Percentiles rank a stretch among this genome's conserved stretches.
These are phyloP conservation scores for Paramecium sexaurelia DNA, from an alignment of 73 alveolate genomes.

Conservation along the genomic window DNA sequence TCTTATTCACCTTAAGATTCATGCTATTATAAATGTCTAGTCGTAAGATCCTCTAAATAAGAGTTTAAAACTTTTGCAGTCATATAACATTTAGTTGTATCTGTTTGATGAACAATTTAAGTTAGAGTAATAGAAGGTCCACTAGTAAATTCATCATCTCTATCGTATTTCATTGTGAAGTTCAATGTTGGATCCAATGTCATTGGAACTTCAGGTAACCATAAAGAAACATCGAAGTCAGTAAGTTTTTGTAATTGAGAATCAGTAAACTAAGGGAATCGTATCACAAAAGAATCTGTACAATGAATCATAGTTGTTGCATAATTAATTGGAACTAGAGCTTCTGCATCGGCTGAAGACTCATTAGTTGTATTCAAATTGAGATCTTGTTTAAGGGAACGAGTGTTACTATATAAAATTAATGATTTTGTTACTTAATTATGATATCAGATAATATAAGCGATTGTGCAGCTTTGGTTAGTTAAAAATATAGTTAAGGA, in stretches of 20 bases:
- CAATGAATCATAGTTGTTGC: constrained; percentile 50
- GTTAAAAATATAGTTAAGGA: background rate
- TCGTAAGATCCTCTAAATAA: constrained; percentile 36
- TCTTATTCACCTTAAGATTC: constrained; percentile 29
- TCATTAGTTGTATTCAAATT: background rate
- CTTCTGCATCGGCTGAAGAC: background rate
- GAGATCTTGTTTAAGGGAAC: constrained; percentile 26
- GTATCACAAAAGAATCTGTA: constrained; percentile 16
- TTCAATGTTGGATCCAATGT: background rate
- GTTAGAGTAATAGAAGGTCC: constrained; percentile 30
- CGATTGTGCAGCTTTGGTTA: constrained; percentile 45
- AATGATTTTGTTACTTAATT: background rate
- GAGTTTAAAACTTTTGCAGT: constrained; percentile 32
- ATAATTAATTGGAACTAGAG: constrained; percentile 49
- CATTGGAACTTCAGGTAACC: constrained; percentile 1
- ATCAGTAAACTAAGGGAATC: constrained; percentile 31
- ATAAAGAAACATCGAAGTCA: background rate
- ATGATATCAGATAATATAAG: constrained; percentile 20
- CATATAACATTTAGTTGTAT: constrained; percentile 25
- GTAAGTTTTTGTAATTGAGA: background rate
- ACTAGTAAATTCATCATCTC: constrained; percentile 22
- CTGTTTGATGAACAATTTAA: background rate
- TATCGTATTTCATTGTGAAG: constrained; percentile 36
- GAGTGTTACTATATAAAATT: background rate
- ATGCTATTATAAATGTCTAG: constrained; percentile 38